A percentile compares a stretch with the other conserved stretches of the same genome.
phyloP scores from a whole-genome alignment of 768 basidiomycete species.

The Rhodotorula taiwanensis region DNA sequence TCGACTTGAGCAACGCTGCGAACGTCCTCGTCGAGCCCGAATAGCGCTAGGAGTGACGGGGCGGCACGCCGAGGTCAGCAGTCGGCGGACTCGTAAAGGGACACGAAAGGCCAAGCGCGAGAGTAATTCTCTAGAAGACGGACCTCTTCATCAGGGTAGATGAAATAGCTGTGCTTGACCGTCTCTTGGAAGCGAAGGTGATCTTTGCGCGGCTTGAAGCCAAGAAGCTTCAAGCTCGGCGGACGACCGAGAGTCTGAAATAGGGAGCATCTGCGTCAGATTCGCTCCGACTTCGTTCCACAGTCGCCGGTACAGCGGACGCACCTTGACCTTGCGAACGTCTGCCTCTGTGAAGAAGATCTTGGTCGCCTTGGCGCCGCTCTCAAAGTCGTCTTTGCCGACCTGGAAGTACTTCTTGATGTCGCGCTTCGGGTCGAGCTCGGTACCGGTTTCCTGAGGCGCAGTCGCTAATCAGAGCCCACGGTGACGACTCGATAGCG shows the following conservation, averaged over 20 bases:
- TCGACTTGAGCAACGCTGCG: conserved; percentile 72
- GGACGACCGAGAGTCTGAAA: conserved; percentile 63
- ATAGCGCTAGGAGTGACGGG: conserved; percentile 47
- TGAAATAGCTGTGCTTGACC: conserved; percentile 80
- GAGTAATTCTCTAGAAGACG: too few species aligned
- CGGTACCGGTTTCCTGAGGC: conserved; percentile 42
- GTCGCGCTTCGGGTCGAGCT: conserved; percentile 42
- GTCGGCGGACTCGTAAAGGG: too few species aligned
- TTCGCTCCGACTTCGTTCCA: too few species aligned
- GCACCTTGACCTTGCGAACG: conserved; percentile 36
- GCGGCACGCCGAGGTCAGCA: background rate
- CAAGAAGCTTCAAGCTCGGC: conserved; percentile 86
- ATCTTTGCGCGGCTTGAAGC: conserved; percentile 61
- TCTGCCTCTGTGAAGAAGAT: conserved; percentile 38
- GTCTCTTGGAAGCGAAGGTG: conserved; percentile 77
- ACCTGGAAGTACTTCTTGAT: conserved; percentile 47
- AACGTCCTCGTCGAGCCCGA: conserved; percentile 90
- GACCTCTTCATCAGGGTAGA: conserved; percentile 87
- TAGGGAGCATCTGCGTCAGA: background rate
- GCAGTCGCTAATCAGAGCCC: background rate
- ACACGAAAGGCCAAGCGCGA: too few species aligned
- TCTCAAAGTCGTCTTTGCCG: conserved; percentile 39
- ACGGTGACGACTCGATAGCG: background rate
- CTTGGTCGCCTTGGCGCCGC: conserved; percentile 32
- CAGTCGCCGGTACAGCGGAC: too few species aligned